phyloP scores from a whole-genome alignment of 2,329 filamentous ascomycete species.

The Fusarium siculi region DNA sequence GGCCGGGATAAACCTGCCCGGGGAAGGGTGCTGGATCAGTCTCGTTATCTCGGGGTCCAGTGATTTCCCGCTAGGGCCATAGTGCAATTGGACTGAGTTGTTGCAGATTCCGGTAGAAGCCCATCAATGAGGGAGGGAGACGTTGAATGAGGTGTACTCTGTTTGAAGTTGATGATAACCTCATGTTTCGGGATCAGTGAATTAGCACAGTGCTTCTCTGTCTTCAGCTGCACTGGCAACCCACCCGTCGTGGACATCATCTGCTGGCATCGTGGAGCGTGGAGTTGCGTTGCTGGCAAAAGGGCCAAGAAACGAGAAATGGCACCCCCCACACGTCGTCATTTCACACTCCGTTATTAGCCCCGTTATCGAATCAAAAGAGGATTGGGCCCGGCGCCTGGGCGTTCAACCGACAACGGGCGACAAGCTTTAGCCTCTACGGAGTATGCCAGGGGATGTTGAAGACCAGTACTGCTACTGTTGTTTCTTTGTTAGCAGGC shows the following conservation, averaged over 20 bases:
- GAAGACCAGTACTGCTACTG: neutral
- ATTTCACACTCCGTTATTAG: slow-evolving; percentile 46
- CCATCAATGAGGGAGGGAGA: neutral
- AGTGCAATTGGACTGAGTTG: neutral
- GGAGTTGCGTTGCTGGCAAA: slow-evolving; percentile 33
- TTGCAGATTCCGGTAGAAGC: neutral
- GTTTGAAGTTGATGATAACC: slow-evolving; percentile 14
- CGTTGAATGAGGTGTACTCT: neutral
- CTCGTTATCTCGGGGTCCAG: slow-evolving; percentile 7
- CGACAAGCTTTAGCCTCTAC: neutral
- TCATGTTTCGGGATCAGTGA: slow-evolving; percentile 9
- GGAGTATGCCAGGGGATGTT: slow-evolving; percentile 17
- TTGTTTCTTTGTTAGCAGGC: neutral
- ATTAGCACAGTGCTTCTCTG: slow-evolving; percentile 40
- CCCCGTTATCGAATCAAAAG: slow-evolving; percentile 44
- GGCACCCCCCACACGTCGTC: slow-evolving; percentile 44
- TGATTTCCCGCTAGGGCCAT: neutral
- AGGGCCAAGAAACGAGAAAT: slow-evolving; percentile 36
- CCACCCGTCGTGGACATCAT: slow-evolving; percentile 26
- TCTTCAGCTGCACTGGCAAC: slow-evolving; percentile 42
- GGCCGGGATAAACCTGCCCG: slow-evolving; percentile 11
- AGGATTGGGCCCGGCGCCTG: slow-evolving; percentile 32
- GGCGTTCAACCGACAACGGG: slow-evolving; percentile 41
- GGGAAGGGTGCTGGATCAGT: slow-evolving; percentile 5
- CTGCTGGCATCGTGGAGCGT: slow-evolving; percentile 32